Evolutionary conservation across 805 yeast species (phyloP).

Genomic region (Tetrapisispora namnaoensis): DNA sequence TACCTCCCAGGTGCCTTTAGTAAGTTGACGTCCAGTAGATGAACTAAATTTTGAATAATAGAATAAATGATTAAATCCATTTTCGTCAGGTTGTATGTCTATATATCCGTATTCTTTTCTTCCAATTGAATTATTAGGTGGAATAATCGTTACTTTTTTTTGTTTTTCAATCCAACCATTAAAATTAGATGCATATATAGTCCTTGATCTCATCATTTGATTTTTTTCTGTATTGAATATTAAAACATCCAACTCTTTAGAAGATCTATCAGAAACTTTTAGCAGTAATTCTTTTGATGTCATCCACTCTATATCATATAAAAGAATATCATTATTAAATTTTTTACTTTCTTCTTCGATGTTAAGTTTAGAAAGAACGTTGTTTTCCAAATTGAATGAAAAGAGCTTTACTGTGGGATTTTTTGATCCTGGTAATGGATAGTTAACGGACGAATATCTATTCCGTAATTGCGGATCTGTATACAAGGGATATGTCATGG

Average conservation of each 20-base stretch:
- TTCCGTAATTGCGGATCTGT: constrained; percentile 40
- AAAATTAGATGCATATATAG: constrained; percentile 36
- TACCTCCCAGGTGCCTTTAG: constrained; percentile 44
- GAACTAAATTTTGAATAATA: constrained; percentile 41
- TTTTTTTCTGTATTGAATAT: constrained; percentile 29
- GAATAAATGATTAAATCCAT: constrained; percentile 55
- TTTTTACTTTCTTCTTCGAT: constrained; percentile 23
- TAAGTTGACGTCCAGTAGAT: constrained; percentile 33
- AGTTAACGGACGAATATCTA: constrained; percentile 36
- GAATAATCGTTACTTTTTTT: constrained; percentile 32
- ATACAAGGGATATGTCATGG: constrained; percentile 43
- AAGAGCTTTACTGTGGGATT: constrained; percentile 48
- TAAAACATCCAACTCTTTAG: constrained; percentile 45
- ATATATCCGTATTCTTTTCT: constrained; percentile 44
- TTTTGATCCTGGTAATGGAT: constrained; percentile 63
- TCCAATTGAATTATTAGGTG: constrained; percentile 26
- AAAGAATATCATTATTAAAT: constrained; percentile 35
- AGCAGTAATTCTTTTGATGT: constrained; percentile 39
- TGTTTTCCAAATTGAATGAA: constrained; percentile 31
- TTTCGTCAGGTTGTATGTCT: constrained; percentile 43
- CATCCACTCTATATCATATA: constrained; percentile 58
- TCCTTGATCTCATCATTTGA: constrained; percentile 33
- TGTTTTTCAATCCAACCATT: constrained; percentile 54
- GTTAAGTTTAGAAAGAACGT: constrained; percentile 16
- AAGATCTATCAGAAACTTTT: constrained; percentile 54